Conservation (phyloP, 345 rosid species). For the Turritis glabra region DNA sequence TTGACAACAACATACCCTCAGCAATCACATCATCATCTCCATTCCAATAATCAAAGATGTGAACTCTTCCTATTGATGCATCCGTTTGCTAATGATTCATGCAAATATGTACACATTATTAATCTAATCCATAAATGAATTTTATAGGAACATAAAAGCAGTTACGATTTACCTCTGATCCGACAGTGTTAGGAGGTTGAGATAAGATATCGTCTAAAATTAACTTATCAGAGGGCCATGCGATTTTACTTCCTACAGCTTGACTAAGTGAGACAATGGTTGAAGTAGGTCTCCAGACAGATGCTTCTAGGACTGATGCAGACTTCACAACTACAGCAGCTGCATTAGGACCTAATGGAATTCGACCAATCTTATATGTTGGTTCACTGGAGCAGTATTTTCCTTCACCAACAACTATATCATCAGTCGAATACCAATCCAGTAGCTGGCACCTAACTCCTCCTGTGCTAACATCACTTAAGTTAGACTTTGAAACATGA, state of each 20-base stretch:
- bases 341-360: not conserved
- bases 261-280: not conserved
- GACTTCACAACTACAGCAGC: not conserved
- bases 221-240: not conserved
- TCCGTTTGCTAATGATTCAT: not conserved
- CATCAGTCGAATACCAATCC: not conserved
- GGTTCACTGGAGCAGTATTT: not conserved
- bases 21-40: not conserved
- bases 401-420: slow-evolving; percentile 1
- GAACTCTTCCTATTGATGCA: not conserved
- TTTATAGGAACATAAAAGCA: not conserved
- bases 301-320: not conserved
- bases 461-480: not conserved
- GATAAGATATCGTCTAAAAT: not conserved
- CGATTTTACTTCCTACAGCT: not conserved
- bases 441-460: not conserved
- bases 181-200: not conserved
- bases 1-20: not conserved
- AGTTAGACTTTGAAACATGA: not conserved
- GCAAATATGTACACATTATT: not conserved
- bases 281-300: not conserved
- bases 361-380: not conserved
- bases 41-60: not conserved
- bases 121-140: not conserved
- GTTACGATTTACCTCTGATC: not conserved